Conservation (phyloP, 140 eudicot species). For the Flaveria floridana region DNA sequence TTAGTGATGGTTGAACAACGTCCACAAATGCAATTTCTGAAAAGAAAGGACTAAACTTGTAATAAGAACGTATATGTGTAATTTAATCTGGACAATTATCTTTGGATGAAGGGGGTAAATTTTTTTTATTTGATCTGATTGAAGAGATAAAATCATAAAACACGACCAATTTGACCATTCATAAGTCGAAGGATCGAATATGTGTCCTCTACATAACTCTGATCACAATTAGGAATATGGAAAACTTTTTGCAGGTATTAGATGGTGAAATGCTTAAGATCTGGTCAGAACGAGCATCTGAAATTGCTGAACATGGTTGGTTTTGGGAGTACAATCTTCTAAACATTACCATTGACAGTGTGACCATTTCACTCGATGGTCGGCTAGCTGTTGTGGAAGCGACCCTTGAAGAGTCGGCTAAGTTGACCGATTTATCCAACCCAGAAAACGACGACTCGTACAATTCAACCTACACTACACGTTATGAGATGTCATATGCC, state of each 20-base stretch:
- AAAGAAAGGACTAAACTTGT: background rate
- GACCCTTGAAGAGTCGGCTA: conserved; percentile 84
- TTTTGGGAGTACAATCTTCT: conserved; percentile 70
- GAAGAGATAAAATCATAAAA: background rate
- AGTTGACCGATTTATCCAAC: conserved; percentile 59
- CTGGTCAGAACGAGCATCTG: conserved; percentile 79
- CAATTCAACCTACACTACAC: conserved; percentile 66
- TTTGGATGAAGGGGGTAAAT: background rate
- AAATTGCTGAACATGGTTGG: conserved; percentile 79
- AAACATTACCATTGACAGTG: conserved; percentile 75
- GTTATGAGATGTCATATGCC: conserved; percentile 72
- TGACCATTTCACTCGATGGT: conserved; percentile 82
- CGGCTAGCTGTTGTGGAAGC: conserved; percentile 89
- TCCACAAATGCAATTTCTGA: background rate
- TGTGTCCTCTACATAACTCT: background rate
- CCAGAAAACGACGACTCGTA: conserved; percentile 82
- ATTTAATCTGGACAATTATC: background rate
- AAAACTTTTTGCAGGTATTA: conserved; percentile 58
- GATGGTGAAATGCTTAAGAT: conserved; percentile 93
- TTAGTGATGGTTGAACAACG: background rate
- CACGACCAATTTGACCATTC: background rate
- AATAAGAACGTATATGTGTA: background rate
- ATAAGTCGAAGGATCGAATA: background rate
- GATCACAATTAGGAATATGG: background rate
- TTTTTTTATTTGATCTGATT: background rate